A percentile compares a stretch with the other conserved stretches of the same genome.
Evolutionary conservation across 768 basidiomycete species (phyloP).

Genomic region (Fomitopsis pulvina): DNA sequence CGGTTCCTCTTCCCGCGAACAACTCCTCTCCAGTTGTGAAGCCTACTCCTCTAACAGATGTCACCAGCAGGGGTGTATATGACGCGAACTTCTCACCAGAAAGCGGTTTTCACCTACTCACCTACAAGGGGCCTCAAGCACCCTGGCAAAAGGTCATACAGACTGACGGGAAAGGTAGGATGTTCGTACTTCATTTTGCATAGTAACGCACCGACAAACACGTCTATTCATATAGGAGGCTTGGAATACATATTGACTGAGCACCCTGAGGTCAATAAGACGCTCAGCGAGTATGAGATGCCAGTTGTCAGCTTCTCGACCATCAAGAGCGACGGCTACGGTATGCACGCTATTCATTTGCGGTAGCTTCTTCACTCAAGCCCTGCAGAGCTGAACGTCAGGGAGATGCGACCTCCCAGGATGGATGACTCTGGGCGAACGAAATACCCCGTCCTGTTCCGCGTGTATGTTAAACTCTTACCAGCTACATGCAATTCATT

Average conservation of each 20-base stretch:
- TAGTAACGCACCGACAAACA: neutral
- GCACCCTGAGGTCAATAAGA: constrained; percentile 61
- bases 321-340: constrained; percentile 75
- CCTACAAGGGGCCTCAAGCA: constrained; percentile 72
- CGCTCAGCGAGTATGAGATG: constrained; percentile 60
- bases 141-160: constrained; percentile 84
- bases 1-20: constrained; percentile 59
- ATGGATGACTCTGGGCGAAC: constrained; percentile 95
- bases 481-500: constrained; percentile 4
- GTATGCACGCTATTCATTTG: constrained; percentile 24
- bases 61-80: constrained; percentile 48
- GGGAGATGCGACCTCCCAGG: constrained; percentile 84
- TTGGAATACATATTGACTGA: constrained; percentile 63
- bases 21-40: constrained; percentile 20
- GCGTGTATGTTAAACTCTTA: constrained; percentile 43
- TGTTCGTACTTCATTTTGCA: constrained; percentile 10
- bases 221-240: constrained; percentile 27
- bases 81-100: constrained; percentile 74
- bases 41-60: constrained; percentile 44
- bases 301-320: constrained; percentile 67
- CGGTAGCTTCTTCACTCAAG: neutral
- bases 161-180: constrained; percentile 39
- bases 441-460: constrained; percentile 92
- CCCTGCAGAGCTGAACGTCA: constrained; percentile 72
- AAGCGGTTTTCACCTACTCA: constrained; percentile 78